phyloP scores from a whole-genome alignment of 306 rosid species.

The Acacia confusa region DNA sequence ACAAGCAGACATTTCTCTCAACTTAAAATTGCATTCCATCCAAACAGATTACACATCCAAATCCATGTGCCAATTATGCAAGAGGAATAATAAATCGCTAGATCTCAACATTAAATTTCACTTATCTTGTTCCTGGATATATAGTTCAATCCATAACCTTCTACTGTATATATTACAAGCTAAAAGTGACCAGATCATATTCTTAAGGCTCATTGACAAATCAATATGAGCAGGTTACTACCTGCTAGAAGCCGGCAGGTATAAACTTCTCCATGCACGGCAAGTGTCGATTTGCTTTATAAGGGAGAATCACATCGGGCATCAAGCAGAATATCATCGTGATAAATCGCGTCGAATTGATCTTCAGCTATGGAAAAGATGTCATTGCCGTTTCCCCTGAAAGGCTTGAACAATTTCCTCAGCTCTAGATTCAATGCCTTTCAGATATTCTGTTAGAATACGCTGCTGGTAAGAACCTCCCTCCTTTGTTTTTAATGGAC shows the following conservation, averaged over 20 bases:
- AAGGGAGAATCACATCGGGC: slow-evolving; percentile 8
- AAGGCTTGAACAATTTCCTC: slow-evolving; percentile 69
- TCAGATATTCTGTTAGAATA: slow-evolving; percentile 72
- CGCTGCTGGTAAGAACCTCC: slow-evolving; percentile 96
- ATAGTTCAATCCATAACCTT: not conserved
- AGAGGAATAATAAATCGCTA: slow-evolving; percentile 20
- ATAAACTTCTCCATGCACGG: slow-evolving; percentile 22
- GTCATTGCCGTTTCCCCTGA: slow-evolving; percentile 53
- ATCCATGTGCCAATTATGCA: not conserved
- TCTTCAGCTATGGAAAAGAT: slow-evolving; percentile 15
- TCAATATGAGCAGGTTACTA: slow-evolving; percentile 13
- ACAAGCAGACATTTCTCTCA: not conserved
- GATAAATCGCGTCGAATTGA: slow-evolving; percentile 17
- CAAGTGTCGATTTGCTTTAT: slow-evolving; percentile 13
- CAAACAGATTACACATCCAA: slow-evolving; percentile 1
- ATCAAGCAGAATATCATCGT: slow-evolving; percentile 31
- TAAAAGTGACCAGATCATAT: slow-evolving; percentile 16
- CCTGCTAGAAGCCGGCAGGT: slow-evolving; percentile 25
- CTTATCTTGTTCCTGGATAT: not conserved
- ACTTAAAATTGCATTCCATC: slow-evolving; percentile 12
- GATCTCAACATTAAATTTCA: slow-evolving; percentile 12
- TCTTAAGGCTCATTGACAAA: slow-evolving; percentile 21
- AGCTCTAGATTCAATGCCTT: slow-evolving; percentile 76
- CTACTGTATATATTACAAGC: slow-evolving; percentile 2
- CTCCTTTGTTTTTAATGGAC: slow-evolving; percentile 51